Conservation (phyloP, 2,329 filamentous ascomycete genomes). For the Fusarium pseudoanthophilum region DNA sequence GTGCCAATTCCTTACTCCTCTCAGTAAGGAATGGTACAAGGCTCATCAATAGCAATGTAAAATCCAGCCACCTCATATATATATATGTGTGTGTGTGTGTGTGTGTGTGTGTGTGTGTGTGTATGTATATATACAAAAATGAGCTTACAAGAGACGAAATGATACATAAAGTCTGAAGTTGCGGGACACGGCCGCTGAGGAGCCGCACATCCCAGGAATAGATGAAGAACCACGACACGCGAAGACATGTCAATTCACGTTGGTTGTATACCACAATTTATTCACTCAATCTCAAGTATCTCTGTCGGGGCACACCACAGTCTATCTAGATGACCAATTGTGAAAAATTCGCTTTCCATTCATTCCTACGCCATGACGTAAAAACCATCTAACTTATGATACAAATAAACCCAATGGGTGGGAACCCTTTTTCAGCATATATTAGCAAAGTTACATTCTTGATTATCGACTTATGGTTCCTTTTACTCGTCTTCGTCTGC, state of each 20-base stretch:
- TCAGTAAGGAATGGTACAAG: background rate
- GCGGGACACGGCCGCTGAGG: background rate
- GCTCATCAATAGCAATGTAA: slow-evolving; percentile 7
- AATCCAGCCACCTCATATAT: background rate
- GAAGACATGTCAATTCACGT: slow-evolving; percentile 22
- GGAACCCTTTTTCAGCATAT: slow-evolving; percentile 9
- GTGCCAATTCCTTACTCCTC: background rate
- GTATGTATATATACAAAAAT: slow-evolving; percentile 26
- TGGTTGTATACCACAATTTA: slow-evolving; percentile 6
- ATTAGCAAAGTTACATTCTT: slow-evolving; percentile 31
- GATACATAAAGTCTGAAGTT: slow-evolving; percentile 2
- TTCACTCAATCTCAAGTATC: background rate
- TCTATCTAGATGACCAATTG: slow-evolving; percentile 10
- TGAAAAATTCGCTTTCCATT: slow-evolving; percentile 39
- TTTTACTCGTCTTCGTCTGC: slow-evolving; percentile 47
- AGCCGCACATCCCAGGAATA: background rate
- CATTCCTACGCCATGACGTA: slow-evolving; percentile 14
- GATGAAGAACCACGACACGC: slow-evolving; percentile 2
- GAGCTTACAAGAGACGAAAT: slow-evolving; percentile 11
- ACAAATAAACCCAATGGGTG: slow-evolving; percentile 22
- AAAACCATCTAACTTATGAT: slow-evolving; percentile 37
- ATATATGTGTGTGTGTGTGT: background rate
- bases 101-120: too few species aligned
- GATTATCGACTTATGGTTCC: slow-evolving; percentile 2
- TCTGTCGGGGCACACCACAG: background rate